Conservation (phyloP, 148 eudicot species). For the Camellia sinensis region DNA sequence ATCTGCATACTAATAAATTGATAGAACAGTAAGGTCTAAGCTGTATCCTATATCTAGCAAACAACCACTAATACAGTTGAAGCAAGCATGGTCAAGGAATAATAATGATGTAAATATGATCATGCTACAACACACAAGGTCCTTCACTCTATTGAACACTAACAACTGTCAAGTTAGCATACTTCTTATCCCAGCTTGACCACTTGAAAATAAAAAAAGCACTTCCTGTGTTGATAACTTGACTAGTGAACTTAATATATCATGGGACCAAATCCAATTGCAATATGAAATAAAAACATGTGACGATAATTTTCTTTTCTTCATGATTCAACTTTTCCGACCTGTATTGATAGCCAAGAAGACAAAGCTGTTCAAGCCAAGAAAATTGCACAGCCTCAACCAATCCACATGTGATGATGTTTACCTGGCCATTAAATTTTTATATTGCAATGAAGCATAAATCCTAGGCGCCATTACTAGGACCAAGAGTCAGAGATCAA, state of each 20-base stretch:
- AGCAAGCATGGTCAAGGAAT: background rate
- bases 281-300: background rate
- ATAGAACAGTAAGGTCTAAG: background rate
- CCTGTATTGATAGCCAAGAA: background rate
- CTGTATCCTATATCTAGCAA: too few species aligned
- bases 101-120: background rate
- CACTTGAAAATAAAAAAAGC: background rate
- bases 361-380: background rate
- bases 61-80: background rate
- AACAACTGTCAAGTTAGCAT: background rate
- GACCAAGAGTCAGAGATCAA: background rate
- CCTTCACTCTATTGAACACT: background rate
- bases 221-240: background rate
- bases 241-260: background rate
- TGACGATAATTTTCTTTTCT: background rate
- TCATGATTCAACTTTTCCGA: background rate
- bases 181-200: background rate
- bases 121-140: background rate
- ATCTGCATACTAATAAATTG: background rate
- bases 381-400: background rate
- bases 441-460: background rate
- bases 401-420: background rate
- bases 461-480: background rate
- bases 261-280: background rate
- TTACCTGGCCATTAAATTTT: background rate